These are phyloP conservation scores for Alternaria sp. DNA, from an alignment of 2,329 filamentous ascomycete species.

Conservation along the genomic window DNA sequence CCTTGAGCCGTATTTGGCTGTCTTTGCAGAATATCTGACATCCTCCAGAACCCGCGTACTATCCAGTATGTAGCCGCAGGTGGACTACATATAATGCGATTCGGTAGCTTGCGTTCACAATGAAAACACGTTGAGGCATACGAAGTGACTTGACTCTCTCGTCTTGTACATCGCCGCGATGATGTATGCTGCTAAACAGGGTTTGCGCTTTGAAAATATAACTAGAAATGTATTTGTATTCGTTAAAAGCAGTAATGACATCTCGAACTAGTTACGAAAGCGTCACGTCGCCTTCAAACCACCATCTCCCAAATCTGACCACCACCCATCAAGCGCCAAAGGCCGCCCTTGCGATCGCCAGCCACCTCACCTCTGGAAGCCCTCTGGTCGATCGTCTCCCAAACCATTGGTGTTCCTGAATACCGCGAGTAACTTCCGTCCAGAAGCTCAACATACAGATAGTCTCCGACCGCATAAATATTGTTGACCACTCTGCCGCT, in stretches of 20 bases:
- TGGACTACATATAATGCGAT: neutral
- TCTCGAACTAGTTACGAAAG: neutral
- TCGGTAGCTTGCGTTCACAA: neutral
- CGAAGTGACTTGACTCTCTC: neutral
- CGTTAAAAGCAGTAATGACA: neutral
- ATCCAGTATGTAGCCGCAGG: neutral
- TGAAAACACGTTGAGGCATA: neutral
- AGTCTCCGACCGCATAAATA: neutral
- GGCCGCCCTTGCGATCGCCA: neutral
- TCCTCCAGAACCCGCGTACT: neutral
- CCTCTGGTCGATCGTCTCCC: neutral
- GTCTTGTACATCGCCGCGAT: neutral
- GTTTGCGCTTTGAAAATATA: neutral
- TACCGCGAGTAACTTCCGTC: neutral
- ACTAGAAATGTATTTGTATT: neutral
- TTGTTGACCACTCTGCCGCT: neutral
- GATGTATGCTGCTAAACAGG: neutral
- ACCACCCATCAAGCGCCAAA: neutral
- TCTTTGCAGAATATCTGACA: neutral
- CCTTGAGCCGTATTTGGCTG: neutral
- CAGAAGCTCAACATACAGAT: neutral
- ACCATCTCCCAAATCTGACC: neutral
- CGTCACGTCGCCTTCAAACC: neutral
- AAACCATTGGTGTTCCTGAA: neutral
- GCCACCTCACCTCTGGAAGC: neutral